Evolutionary conservation across 169 alveolate species (phyloP), one percentile per base, ranked within the genome.

Genomic region (Toxoplasma gondii): DNA sequence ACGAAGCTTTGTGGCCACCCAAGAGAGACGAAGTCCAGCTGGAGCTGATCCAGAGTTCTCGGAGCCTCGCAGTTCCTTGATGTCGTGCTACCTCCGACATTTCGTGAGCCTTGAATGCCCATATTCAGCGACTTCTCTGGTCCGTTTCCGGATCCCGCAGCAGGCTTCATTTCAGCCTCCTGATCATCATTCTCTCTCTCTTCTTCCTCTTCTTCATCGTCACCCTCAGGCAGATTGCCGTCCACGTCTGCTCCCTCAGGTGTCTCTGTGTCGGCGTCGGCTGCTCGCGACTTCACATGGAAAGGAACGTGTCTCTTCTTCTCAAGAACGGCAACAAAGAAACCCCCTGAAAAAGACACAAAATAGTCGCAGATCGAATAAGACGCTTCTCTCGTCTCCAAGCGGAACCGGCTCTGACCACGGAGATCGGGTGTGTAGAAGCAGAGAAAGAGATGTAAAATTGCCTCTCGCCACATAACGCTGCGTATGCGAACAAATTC

Each of bases 311-410:
- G 92, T 36, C 70, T 64, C 34, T 31, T 49, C 69, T 95, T 97
- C 93, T 96, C 97, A 67, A 98, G 91, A 31, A 98, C 94, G 34
- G 99, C 98, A 34, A 98, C 96, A 95, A 97, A 98, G 94, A 98
- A 98, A 54, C 99, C 99, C 44, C 99, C 98, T 92, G 91, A 22
- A 39, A 29, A 88, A 29, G 45, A 29, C 19, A 87, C 31, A 17
- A 39, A 88, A 44, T 22, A 19, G 39, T 10, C 43, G 36, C 74
- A 44, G 49, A 29, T 0, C 31, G 44, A 39, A 34, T 10, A 0
- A 39, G 16, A 22, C n/a, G 45, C 49, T 2, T 17, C 10, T 12
- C 34, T 9, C 17, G 44, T 17, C 74, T 10, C 12, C 31, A 9
- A 58, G 44, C 49, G 22, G 10, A 27, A 36, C 74, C 54, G n/a